A percentile compares a stretch with the other conserved stretches of the same genome.
Evolutionary conservation across 768 basidiomycete genomes (phyloP).

Genomic region (Pholiota conissans): DNA sequence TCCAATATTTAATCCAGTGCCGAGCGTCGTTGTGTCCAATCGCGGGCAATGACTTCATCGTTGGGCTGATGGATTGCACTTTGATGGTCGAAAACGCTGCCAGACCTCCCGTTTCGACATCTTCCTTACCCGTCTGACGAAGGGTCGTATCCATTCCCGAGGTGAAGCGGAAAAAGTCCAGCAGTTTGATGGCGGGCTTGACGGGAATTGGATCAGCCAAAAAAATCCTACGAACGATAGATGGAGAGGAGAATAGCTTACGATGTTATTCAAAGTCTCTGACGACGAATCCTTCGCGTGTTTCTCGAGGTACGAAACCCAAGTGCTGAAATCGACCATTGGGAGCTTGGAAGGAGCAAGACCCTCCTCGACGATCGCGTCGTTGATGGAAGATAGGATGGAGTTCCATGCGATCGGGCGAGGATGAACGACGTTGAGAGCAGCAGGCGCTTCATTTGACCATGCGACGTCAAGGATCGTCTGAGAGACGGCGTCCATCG

Average conservation of each 20-base stretch:
- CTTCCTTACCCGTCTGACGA: constrained; percentile 13
- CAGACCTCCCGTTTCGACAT: constrained; percentile 21
- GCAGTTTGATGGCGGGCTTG: constrained; percentile 36
- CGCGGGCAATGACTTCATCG: constrained; percentile 27
- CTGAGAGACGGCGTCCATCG: constrained; percentile 27
- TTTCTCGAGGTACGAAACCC: constrained; percentile 17
- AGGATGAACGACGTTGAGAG: constrained; percentile 36
- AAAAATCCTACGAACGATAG: background rate
- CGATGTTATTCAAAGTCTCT: constrained; percentile 12
- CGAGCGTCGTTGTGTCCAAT: constrained; percentile 25
- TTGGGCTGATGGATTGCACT: constrained; percentile 29
- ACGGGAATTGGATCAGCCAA: background rate
- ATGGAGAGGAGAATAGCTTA: constrained; percentile 4
- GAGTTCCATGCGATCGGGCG: constrained; percentile 30
- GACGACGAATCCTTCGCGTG: constrained; percentile 7
- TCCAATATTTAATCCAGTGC: constrained; percentile 42
- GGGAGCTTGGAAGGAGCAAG: constrained; percentile 10
- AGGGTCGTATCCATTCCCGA: constrained; percentile 13
- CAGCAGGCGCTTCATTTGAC: constrained; percentile 15
- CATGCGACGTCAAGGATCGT: constrained; percentile 32
- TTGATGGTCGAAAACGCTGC: constrained; percentile 28
- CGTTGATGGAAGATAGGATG: constrained; percentile 22
- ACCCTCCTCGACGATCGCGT: constrained; percentile 17
- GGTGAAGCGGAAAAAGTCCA: constrained; percentile 30
- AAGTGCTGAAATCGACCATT: constrained; percentile 14